phyloP scores from a whole-genome alignment of 345 rosid species.

The Lepidium sativum region DNA sequence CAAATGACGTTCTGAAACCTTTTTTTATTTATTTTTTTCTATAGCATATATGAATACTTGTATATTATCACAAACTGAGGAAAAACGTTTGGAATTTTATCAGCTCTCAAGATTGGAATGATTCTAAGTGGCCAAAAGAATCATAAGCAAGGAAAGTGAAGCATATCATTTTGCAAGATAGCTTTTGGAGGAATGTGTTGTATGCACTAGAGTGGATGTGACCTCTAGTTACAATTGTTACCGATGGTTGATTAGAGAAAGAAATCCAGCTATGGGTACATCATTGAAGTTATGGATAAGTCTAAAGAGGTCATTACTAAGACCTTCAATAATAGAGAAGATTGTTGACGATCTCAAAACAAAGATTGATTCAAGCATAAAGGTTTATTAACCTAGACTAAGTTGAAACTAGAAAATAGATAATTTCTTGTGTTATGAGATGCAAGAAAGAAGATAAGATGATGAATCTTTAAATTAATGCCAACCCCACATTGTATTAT shows the following conservation, averaged over 20 bases:
- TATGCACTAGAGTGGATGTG: neutral
- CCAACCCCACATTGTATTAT: too few relatives aligned
- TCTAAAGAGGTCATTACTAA: neutral
- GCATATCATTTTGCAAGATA: neutral
- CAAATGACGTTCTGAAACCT: too few relatives aligned
- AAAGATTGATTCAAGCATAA: too few relatives aligned
- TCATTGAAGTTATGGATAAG: neutral
- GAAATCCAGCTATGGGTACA: neutral
- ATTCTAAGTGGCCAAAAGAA: neutral
- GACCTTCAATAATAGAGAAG: neutral
- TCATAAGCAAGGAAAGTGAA: neutral
- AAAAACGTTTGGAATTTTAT: neutral
- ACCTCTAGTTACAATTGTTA: neutral
- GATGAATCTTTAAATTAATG: too few relatives aligned
- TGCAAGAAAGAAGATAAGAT: too few relatives aligned
- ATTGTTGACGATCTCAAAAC: too few relatives aligned
- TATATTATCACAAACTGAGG: neutral
- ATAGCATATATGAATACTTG: neutral
- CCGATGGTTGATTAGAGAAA: neutral
- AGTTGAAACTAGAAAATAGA: too few relatives aligned
- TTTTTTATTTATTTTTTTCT: too few relatives aligned
- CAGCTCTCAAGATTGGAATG: neutral
- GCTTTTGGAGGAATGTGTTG: neutral
- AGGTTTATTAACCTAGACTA: too few relatives aligned
- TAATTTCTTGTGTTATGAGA: too few relatives aligned